phyloP scores from a whole-genome alignment of 2,329 filamentous ascomycete species.

The Cytospora piceicola region DNA sequence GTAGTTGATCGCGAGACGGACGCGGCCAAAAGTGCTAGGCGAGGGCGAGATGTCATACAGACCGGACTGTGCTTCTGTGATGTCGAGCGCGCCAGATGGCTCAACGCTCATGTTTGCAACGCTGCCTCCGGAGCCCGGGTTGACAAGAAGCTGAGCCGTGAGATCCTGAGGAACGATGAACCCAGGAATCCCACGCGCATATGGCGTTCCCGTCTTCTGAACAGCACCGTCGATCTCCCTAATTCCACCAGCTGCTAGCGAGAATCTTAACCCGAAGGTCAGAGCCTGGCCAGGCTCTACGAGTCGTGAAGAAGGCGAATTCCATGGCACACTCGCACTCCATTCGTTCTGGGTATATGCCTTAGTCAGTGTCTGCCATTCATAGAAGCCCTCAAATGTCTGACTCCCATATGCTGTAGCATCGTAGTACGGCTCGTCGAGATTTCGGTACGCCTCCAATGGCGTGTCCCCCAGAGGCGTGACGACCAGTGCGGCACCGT shows the following conservation, averaged over 20 bases:
- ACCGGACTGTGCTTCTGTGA: constrained; percentile 37
- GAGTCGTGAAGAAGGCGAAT: constrained; percentile 51
- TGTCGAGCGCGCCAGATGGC: constrained; percentile 44
- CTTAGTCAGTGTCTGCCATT: constrained; percentile 59
- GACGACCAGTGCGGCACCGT: constrained; percentile 56
- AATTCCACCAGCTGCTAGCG: constrained; percentile 48
- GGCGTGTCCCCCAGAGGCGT: constrained; percentile 53
- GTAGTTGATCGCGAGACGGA: constrained; percentile 52
- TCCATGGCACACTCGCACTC: constrained; percentile 57
- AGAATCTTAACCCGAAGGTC: constrained; percentile 56
- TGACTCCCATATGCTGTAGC: constrained; percentile 53
- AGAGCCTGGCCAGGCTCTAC: constrained; percentile 50
- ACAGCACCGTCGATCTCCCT: constrained; percentile 53
- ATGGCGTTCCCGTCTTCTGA: constrained; percentile 47
- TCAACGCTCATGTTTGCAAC: constrained; percentile 46
- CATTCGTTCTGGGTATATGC: constrained; percentile 63
- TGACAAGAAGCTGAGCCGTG: constrained; percentile 50
- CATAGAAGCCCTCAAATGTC: constrained; percentile 63
- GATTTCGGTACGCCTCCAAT: constrained; percentile 59
- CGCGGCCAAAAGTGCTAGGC: constrained; percentile 52
- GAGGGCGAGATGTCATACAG: constrained; percentile 50
- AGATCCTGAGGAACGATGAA: constrained; percentile 56
- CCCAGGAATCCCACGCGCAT: constrained; percentile 58
- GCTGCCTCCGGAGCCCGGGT: constrained; percentile 43
- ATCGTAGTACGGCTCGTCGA: constrained; percentile 49